phyloP scores from a whole-genome alignment of 495 filamentous ascomycete genomes.

The Friedmanniomyces simplex region DNA sequence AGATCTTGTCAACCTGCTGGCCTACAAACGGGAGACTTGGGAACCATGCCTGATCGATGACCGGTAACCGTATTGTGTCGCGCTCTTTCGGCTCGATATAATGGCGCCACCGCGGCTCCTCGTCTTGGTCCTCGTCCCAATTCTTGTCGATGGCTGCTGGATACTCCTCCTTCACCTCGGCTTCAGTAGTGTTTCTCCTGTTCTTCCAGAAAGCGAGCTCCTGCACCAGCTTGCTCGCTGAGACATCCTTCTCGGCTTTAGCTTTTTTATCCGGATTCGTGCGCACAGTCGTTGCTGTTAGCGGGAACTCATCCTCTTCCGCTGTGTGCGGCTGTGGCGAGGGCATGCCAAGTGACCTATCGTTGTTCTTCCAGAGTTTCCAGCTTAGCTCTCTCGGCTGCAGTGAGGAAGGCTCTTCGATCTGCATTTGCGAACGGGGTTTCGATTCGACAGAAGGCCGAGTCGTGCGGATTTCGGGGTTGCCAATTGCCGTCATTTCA shows the following conservation, averaged over 20 bases:
- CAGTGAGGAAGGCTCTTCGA: conserved; percentile 9
- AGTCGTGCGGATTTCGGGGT: neutral
- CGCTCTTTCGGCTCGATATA: conserved; percentile 74
- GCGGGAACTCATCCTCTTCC: conserved; percentile 38
- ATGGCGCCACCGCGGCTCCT: conserved; percentile 68
- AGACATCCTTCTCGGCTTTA: neutral
- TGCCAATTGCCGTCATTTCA: conserved; percentile 1
- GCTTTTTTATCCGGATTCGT: neutral
- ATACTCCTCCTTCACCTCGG: conserved; percentile 42
- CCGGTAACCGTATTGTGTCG: conserved; percentile 72
- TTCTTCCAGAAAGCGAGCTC: conserved; percentile 16
- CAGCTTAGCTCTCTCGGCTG: conserved; percentile 2
- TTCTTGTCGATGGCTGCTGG: conserved; percentile 59
- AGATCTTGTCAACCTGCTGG: conserved; percentile 90
- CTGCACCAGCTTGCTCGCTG: conserved; percentile 4
- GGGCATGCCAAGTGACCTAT: conserved; percentile 27
- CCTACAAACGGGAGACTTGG: conserved; percentile 69
- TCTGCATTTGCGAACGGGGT: conserved; percentile 14
- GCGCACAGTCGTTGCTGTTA: conserved; percentile 7
- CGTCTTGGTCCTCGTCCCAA: conserved; percentile 53
- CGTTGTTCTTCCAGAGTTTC: conserved; percentile 25
- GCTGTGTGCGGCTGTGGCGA: conserved; percentile 35
- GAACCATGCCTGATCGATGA: conserved; percentile 72
- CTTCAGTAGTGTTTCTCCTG: conserved; percentile 26
- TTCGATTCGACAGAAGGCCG: conserved; percentile 13